Evolutionary conservation across 2,329 filamentous ascomycete species (phyloP).

Genomic region (Nigrospora sphaerica): DNA sequence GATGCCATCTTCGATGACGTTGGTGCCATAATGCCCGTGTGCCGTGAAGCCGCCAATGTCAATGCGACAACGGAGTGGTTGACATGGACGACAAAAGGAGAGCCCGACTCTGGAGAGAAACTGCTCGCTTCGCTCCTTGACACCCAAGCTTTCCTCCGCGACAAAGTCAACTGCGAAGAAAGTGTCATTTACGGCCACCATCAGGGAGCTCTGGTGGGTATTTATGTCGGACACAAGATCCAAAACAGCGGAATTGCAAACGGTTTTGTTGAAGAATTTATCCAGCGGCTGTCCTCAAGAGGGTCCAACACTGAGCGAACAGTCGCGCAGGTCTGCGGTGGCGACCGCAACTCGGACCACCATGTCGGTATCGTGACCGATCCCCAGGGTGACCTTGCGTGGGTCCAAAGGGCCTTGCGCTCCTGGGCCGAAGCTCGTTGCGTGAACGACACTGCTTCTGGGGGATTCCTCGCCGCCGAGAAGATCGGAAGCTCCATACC

Average conservation of each 20-base stretch:
- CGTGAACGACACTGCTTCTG: background rate
- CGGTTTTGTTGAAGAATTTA: background rate
- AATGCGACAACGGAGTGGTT: background rate
- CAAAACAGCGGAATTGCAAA: background rate
- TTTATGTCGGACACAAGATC: background rate
- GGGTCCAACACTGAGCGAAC: background rate
- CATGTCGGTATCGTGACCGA: background rate
- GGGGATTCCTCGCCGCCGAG: background rate
- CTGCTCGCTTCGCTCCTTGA: background rate
- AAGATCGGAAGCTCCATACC: background rate
- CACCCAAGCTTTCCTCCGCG: background rate
- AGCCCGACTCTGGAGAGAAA: background rate
- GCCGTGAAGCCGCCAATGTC: background rate
- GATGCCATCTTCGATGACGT: background rate
- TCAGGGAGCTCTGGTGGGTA: background rate
- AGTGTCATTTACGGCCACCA: background rate
- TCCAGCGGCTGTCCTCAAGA: background rate
- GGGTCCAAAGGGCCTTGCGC: background rate
- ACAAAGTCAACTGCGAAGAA: background rate
- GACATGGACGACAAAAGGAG: background rate
- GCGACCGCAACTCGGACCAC: background rate
- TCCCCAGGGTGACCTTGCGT: background rate
- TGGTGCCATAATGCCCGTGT: background rate
- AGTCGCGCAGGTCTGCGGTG: background rate
- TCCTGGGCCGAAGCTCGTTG: background rate